Conservation (phyloP, 2,329 filamentous ascomycete genomes). For the Fusarium oxysporum region DNA sequence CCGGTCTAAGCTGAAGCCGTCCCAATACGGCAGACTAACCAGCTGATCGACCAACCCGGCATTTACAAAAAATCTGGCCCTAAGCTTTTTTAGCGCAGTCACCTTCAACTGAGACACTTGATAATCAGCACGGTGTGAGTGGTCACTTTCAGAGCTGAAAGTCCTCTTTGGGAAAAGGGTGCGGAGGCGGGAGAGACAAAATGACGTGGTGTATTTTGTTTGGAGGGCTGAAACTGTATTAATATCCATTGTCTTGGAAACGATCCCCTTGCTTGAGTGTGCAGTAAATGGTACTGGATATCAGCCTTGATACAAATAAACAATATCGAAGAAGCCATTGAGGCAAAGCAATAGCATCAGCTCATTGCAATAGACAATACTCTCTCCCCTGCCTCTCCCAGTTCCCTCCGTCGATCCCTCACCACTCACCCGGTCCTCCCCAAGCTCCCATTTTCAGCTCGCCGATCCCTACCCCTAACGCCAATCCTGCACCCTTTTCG, state of each 20-base stretch:
- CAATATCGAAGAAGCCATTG: not conserved
- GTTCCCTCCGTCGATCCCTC: not conserved
- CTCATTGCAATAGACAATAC: not conserved
- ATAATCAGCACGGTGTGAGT: slow-evolving; percentile 11
- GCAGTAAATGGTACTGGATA: not conserved
- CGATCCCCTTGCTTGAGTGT: not conserved
- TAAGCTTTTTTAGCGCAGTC: not conserved
- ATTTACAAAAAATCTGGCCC: not conserved
- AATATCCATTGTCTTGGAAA: not conserved
- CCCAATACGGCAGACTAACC: not conserved
- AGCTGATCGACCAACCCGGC: not conserved
- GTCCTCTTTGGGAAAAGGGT: slow-evolving; percentile 24
- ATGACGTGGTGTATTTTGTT: slow-evolving; percentile 27
- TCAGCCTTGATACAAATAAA: not conserved
- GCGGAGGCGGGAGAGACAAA: not conserved
- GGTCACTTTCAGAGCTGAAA: slow-evolving; percentile 29
- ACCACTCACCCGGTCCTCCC: slow-evolving; percentile 13
- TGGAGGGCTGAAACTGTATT: not conserved
- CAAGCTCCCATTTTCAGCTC: slow-evolving; percentile 15
- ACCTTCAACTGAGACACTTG: slow-evolving; percentile 27
- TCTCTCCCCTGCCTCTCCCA: not conserved
- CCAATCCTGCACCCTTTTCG: slow-evolving; percentile 10
- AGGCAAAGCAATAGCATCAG: not conserved
- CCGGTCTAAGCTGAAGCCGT: slow-evolving; percentile 1
- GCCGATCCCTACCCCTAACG: slow-evolving; percentile 23